Base-by-base conservation (phyloP, 139 green algal species). In the Chlorella sp. region DNA sequence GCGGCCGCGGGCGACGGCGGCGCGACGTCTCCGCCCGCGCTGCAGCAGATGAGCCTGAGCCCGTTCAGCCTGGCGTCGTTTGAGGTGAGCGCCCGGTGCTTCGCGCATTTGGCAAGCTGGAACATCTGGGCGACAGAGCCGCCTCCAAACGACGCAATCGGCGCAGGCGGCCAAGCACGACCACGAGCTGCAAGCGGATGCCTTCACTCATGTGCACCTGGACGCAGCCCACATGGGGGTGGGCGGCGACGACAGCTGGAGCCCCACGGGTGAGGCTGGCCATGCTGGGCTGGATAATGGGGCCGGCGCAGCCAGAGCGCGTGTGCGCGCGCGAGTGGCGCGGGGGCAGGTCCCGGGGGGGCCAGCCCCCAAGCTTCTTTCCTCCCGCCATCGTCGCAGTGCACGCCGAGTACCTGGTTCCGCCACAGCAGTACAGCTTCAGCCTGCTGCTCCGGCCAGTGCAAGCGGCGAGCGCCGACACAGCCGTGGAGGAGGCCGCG, bases 171-270 rank as follows among this genome's bases (percentile, higher is more conserved):
- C 92, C 0, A 81, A 67, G 50, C 93, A 97, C 70, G 74, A 94
- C 36, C 79, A 91, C 43, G 89, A 97, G 63, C 73, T 95, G 43
- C 12, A 79, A 38, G 48, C 75, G 8, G 67, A 31, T 35, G 53
- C 53, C 33, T 69, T 65, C 41, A 86, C 74, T 21, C 84, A 95
- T 69, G 61, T 98, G 63, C 86, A 95, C 69, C 41, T 98, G 72
- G 95, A 98, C 74, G 77, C 86, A 36, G 58, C 63, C 3, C 91
- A 97, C 80, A 98, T 98, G 92, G 95, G 95, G 0, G 84, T 98
- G 23, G 95, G 95, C 21, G 95, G 95, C 2, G 95, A 98, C 82
- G 94, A 98, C 86, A 94, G 84, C 77, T 98, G 95, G 95, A 93
- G 80, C 43, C 95, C 95, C 2, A 86, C 79, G 40, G 89, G 74